A percentile compares a stretch with the other conserved stretches of the same genome.
These are phyloP conservation scores for Scopulariopsis brevicaulis DNA, from an alignment of 2,329 filamentous ascomycete species.

Conservation along the genomic window DNA sequence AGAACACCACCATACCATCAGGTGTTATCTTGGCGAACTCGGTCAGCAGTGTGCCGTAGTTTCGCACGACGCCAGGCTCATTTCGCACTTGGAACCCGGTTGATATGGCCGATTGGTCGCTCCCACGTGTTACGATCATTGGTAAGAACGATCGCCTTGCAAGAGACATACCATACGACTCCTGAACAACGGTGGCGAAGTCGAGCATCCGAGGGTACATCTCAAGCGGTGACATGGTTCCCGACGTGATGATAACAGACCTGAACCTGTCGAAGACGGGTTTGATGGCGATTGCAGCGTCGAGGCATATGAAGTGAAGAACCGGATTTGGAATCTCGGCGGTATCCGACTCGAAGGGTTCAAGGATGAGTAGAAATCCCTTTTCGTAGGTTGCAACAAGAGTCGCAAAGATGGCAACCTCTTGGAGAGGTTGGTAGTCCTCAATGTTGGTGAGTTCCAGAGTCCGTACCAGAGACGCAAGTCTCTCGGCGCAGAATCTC, in stretches of 20 bases:
- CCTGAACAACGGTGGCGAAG: constrained; percentile 84
- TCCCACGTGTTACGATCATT: constrained; percentile 93
- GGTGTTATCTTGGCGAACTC: constrained; percentile 95
- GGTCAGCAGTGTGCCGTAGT: constrained; percentile 86
- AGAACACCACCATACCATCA: constrained; percentile 98
- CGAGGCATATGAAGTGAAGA: constrained; percentile 92
- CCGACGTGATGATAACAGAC: constrained; percentile 96
- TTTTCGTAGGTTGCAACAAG: constrained; percentile 94
- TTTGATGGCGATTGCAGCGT: constrained; percentile 95
- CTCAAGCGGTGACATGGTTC: constrained; percentile 90
- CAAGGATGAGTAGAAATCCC: constrained; percentile 90
- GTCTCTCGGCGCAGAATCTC: constrained; percentile 84
- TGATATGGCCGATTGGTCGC: constrained; percentile 85
- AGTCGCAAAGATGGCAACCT: constrained; percentile 95
- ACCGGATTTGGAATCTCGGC: constrained; percentile 93
- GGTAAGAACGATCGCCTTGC: constrained; percentile 91
- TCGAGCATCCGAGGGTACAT: constrained; percentile 99
- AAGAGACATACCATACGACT: constrained; percentile 95
- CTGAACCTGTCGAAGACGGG: constrained; percentile 96
- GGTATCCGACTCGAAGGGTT: constrained; percentile 91
- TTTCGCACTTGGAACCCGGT: constrained; percentile 93
- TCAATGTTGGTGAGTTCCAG: constrained; percentile 96
- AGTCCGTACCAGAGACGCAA: constrained; percentile 89
- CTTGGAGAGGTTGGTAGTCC: constrained; percentile 92
- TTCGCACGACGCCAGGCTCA: constrained; percentile 91